Percentiles rank a stretch among this genome's conserved stretches.
These are phyloP conservation scores for Choanephora cucurbitarum DNA, from an alignment of 371 early-diverging fungal genomes.

Conservation along the genomic window DNA sequence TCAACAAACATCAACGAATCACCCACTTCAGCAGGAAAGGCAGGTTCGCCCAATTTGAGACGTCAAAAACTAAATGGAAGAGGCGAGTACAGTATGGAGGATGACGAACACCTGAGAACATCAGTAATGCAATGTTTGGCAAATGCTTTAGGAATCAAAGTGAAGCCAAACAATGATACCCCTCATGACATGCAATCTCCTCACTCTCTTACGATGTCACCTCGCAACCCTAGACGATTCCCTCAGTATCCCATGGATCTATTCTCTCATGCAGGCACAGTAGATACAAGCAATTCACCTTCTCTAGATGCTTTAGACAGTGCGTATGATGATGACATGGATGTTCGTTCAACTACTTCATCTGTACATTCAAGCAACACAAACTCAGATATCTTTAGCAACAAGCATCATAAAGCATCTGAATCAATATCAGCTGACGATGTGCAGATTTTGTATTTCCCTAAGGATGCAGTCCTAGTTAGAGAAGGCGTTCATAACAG, in stretches of 20 bases:
- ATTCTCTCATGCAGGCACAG: conserved; percentile 46
- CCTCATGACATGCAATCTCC: conserved; percentile 4
- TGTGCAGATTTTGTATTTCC: conserved; percentile 69
- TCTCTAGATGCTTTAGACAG: conserved; percentile 33
- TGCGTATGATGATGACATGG: conserved; percentile 38
- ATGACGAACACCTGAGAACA: conserved; percentile 62
- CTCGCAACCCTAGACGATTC: conserved; percentile 16
- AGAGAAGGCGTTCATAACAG: conserved; percentile 82
- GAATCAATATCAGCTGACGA: conserved; percentile 57
- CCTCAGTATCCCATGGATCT: conserved; percentile 43
- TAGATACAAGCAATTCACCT: conserved; percentile 37
- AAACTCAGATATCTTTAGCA: conserved; percentile 20
- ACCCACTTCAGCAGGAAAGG: not conserved
- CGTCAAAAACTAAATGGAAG: conserved; percentile 22
- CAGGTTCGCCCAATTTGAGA: conserved; percentile 9
- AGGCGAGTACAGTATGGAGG: conserved; percentile 61
- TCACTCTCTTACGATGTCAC: conserved; percentile 6
- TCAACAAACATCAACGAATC: not conserved
- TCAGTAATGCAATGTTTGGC: conserved; percentile 71
- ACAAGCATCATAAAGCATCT: conserved; percentile 1
- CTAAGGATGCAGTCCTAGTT: conserved; percentile 73
- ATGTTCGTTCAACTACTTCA: conserved; percentile 43
- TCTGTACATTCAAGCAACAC: conserved; percentile 42
- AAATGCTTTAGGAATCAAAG: conserved; percentile 32
- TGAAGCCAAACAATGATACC: not conserved